Base-by-base conservation (phyloP, 225 moss, liverwort and hornwort genomes). In the Pseudoscleropodium purum region DNA sequence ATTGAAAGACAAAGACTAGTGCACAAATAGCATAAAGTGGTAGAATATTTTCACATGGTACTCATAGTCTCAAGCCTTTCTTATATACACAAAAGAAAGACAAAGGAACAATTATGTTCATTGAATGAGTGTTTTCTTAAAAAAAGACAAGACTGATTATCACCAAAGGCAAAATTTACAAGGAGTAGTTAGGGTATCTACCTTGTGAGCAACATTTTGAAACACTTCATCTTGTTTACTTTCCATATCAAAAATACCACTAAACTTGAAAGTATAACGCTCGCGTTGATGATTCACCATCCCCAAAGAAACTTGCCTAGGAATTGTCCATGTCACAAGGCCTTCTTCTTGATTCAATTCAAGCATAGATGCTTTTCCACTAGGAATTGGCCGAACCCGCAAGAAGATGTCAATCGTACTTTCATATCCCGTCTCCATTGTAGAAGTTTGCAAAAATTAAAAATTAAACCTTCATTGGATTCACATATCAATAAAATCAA, bases 211-310 rank as follows among this genome's bases (percentile, higher is more conserved):
- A 2, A 95, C 94, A 67, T 91, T 94, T 60, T 93, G 92, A 82
- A 95, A 95, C 13, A 95, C 91, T 86, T 90, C 93, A 41, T 95
- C 94, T 74, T 95, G 95, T 82, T 95, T 95, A 85, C 92, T 91
- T 75, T 94, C 93, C 72, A 70, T 75, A 41, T 94, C 91, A 68
- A 95, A 95, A 82, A 95, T 92, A 51, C 91, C 87, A 68, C 33
- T 93, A 65, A 95, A 95, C 52, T 91, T 93, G 87, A 92, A 95
- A n/a, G 89, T 92, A 82, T 92, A 94, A 73, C 61, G 94, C 85
- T 94, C 95, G 1, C 94, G 93, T 84, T 95, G 95, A 83, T 95
- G 94, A 89, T 95, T 95, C 56, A 85, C 85, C 33, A 92, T 30
- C 61, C 95, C 95, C 24, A 89, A 21, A 68, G 89, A 85, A 45